Conservation (phyloP, 2,329 filamentous ascomycete genomes). For the Amauroascus verrucosus region DNA sequence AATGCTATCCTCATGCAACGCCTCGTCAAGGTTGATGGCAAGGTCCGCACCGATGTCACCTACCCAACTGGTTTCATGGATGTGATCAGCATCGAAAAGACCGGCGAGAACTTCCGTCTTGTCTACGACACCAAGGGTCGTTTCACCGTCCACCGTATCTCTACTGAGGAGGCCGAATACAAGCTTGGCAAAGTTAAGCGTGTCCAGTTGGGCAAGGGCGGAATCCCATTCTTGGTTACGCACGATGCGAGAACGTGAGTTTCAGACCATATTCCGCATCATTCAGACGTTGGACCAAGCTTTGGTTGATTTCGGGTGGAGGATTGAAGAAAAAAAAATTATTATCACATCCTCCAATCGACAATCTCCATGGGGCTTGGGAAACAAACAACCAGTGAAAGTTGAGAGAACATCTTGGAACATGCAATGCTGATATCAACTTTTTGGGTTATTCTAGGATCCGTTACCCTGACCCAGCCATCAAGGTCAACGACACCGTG, state of each 20-base stretch:
- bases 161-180: slow-evolving; percentile 97
- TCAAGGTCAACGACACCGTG: slow-evolving; percentile 99
- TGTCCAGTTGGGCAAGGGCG: slow-evolving; percentile 97
- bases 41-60: slow-evolving; percentile 97
- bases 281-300: slow-evolving; percentile 99
- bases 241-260: slow-evolving; percentile 99
- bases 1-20: slow-evolving; percentile 99
- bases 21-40: slow-evolving; percentile 98
- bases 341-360: slow-evolving; percentile 19
- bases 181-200: slow-evolving; percentile 99
- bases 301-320: slow-evolving; percentile 57
- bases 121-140: slow-evolving; percentile 99
- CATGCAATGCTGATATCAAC: slow-evolving; percentile 29
- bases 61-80: slow-evolving; percentile 99
- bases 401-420: slow-evolving; percentile 3
- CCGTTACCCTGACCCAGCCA: slow-evolving; percentile 94
- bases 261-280: slow-evolving; percentile 61
- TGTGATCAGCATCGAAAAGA: slow-evolving; percentile 99
- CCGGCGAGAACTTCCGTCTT: slow-evolving; percentile 99
- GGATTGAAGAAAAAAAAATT: slow-evolving; percentile 1
- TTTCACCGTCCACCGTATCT: slow-evolving; percentile 99
- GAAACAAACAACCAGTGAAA: slow-evolving; percentile 6
- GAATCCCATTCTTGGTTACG: slow-evolving; percentile 99
- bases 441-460: slow-evolving; percentile 52
- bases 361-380: slow-evolving; percentile 18